Evolutionary conservation across 371 early-diverging fungal genomes (phyloP).

Genomic region (Mortierella polycephala): DNA sequence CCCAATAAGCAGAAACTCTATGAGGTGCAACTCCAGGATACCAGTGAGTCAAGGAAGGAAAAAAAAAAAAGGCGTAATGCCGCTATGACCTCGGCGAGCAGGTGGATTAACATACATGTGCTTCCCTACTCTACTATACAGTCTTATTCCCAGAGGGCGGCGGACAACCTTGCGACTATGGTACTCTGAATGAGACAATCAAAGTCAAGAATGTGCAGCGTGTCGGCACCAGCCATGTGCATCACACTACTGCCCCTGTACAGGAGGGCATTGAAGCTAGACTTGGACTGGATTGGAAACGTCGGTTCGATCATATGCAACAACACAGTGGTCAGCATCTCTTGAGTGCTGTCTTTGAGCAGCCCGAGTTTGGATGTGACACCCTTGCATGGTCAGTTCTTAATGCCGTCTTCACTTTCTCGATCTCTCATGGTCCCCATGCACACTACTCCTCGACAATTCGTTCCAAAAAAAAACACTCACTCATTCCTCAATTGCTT

Average conservation of each 20-base stretch:
- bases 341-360: constrained; percentile 76
- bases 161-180: constrained; percentile 79
- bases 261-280: constrained; percentile 62
- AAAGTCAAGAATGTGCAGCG: constrained; percentile 70
- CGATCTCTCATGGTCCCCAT: neutral
- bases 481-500: neutral
- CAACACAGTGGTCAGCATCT: constrained; percentile 87
- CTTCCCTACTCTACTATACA: constrained; percentile 6
- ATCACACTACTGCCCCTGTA: constrained; percentile 65
- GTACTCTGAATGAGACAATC: constrained; percentile 64
- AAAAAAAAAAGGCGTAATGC: neutral
- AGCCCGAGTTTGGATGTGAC: constrained; percentile 62
- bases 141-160: constrained; percentile 82
- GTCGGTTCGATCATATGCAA: constrained; percentile 84
- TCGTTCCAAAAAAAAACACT: too few relatives aligned
- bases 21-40: constrained; percentile 57
- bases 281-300: constrained; percentile 72
- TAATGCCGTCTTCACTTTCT: neutral
- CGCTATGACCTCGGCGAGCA: neutral
- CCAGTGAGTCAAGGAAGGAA: constrained; percentile 37
- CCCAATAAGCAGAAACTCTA: constrained; percentile 56
- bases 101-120: neutral
- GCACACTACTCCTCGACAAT: neutral
- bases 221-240: constrained; percentile 70
- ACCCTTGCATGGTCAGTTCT: constrained; percentile 74